These are phyloP conservation scores for Penicillium diatomitis DNA, from an alignment of 495 filamentous ascomycete genomes.

Conservation along the genomic window DNA sequence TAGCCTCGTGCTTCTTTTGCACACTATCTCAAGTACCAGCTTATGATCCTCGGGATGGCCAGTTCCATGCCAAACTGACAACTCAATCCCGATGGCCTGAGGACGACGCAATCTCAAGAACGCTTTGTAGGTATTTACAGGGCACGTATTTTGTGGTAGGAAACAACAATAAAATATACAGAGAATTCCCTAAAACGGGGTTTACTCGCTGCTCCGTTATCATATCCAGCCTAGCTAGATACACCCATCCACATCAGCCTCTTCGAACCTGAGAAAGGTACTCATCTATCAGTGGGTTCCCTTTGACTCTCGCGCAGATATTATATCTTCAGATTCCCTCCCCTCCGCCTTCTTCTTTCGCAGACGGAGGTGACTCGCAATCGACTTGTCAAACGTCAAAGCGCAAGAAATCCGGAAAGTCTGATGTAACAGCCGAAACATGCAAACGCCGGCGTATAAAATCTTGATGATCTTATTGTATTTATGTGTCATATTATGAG, in stretches of 20 bases:
- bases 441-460: too few relatives aligned
- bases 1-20: background rate
- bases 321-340: background rate
- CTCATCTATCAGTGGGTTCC: background rate
- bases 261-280: background rate
- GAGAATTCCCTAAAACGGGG: too few relatives aligned
- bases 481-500: too few relatives aligned
- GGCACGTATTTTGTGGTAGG: background rate
- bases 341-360: background rate
- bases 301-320: background rate
- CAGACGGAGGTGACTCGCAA: too few relatives aligned
- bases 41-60: background rate
- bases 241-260: background rate
- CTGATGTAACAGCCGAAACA: too few relatives aligned
- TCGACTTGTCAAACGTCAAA: too few relatives aligned
- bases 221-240: background rate
- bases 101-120: background rate
- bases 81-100: conserved; percentile 1
- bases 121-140: background rate
- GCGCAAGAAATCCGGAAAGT: too few relatives aligned
- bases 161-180: background rate
- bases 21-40: background rate
- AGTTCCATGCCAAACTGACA: background rate
- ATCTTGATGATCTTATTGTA: too few relatives aligned
- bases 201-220: too few relatives aligned